Evolutionary conservation across 352 stramenopile genomes (phyloP), one percentile per base, ranked within the genome.

Genomic region (Pythium rishiriense): DNA sequence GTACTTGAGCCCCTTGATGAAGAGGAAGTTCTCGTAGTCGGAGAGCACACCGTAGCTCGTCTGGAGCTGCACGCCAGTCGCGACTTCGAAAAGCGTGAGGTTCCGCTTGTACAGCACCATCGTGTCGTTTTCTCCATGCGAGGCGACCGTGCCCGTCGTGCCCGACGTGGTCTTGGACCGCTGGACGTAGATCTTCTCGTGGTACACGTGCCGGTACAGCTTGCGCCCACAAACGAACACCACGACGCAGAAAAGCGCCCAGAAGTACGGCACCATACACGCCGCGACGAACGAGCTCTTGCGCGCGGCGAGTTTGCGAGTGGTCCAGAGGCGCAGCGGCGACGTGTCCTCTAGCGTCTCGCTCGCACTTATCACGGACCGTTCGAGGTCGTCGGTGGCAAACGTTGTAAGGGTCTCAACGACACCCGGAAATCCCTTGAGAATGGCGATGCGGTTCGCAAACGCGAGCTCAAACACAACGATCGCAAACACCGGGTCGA

Each of bases 1-100:
- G 43, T 66, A 75, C 62, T 74, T 74, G 17, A 72, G 48, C 15
- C 68, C 72, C 15, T 72, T 72, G 41, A 76, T 73, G 31, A 67
- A 72, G 31, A 72, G 62, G 61, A 70, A 85, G 41, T 74, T 87
- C 14, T 79, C 69, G 57, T 85, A 84, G n/a, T 68, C 67, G n/a
- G 70, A 68, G 19, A 76, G 49, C 15, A 84, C 47, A 15, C 66
- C 66, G 31, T 58, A 64, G 28, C 62, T 41, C 1, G 59, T 62
- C 31, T 57, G 29, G 4, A 68, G 53, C 42, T 52, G 25, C 7
- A 56, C 62, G 31, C 62, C 62, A 8, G 62, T 68, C 3, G 62
- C 62, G 9, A 68, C 25, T 49, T 66, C 47, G 25, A 66, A 66
- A 1, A 66, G 22, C 41, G 49, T 66, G 25, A 66, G 41, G 22